These are phyloP conservation scores for Termitomyces sp. DNA, from an alignment of 768 basidiomycete species.

Conservation along the genomic window DNA sequence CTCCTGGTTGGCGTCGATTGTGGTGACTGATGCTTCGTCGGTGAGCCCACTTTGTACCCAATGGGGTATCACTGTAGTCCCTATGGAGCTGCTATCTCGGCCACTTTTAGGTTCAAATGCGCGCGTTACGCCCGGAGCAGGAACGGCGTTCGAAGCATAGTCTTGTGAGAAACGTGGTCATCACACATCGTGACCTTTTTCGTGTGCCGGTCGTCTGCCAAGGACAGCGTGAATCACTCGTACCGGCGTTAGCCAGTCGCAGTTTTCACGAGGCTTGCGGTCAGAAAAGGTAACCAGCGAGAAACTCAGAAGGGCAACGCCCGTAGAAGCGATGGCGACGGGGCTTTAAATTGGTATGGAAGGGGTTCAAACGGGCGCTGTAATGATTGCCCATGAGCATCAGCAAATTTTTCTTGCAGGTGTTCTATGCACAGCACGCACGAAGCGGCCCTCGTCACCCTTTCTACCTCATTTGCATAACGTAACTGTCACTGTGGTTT, in stretches of 20 bases:
- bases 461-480: neutral
- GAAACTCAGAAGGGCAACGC: constrained; percentile 29
- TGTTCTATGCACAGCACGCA: constrained; percentile 19
- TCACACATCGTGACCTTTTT: constrained; percentile 20
- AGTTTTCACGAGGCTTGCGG: constrained; percentile 24
- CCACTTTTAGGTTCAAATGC: constrained; percentile 41
- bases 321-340: constrained; percentile 20
- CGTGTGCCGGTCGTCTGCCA: constrained; percentile 22
- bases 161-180: constrained; percentile 34
- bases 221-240: constrained; percentile 28
- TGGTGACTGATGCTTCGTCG: constrained; percentile 47
- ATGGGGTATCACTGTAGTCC: constrained; percentile 26
- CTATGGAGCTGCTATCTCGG: constrained; percentile 25
- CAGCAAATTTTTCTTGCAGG: constrained; percentile 26
- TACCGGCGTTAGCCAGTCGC: constrained; percentile 31
- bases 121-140: constrained; percentile 26
- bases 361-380: constrained; percentile 19
- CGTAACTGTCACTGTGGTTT: constrained; percentile 9
- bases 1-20: constrained; percentile 36
- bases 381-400: constrained; percentile 29
- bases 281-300: constrained; percentile 33
- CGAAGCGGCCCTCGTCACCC: constrained; percentile 6
- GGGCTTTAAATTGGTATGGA: constrained; percentile 17
- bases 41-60: constrained; percentile 37
- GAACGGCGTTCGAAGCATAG: constrained; percentile 28